Conservation (phyloP, 2,329 filamentous ascomycete genomes). For the Ophiocordyceps camponoti-leonardi region DNA sequence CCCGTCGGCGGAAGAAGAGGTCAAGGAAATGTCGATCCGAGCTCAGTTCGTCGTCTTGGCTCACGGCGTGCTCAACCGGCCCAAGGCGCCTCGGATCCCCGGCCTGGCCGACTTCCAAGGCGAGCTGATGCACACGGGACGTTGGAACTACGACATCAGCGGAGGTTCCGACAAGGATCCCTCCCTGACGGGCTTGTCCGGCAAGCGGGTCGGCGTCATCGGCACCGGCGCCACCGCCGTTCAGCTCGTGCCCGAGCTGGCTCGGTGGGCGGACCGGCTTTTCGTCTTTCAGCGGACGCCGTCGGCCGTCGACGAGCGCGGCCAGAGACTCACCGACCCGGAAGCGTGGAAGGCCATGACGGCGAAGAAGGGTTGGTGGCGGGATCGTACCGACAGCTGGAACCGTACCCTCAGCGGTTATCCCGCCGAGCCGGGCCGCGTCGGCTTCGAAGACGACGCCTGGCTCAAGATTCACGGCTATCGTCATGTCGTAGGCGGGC, state of each 20-base stretch:
- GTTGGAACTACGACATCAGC: constrained; percentile 26
- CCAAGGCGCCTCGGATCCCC: constrained; percentile 23
- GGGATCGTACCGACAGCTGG: constrained; percentile 13
- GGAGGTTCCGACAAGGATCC: constrained; percentile 22
- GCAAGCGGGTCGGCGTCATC: constrained; percentile 28
- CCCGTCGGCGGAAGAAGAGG: constrained; percentile 2
- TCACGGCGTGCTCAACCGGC: constrained; percentile 20
- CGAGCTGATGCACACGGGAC: constrained; percentile 25
- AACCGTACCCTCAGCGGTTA: constrained; percentile 20
- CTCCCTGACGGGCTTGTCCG: constrained; percentile 24
- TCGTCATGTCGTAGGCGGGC: constrained; percentile 16
- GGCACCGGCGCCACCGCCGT: constrained; percentile 33
- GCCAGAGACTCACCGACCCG: constrained; percentile 21
- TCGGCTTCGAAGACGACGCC: constrained; percentile 33
- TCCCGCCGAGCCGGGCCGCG: constrained; percentile 10
- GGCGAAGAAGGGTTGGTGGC: constrained; percentile 29
- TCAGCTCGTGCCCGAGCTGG: constrained; percentile 25
- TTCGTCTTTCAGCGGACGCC: constrained; percentile 42
- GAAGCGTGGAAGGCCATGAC: constrained; percentile 19
- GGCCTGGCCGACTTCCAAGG: constrained; percentile 24
- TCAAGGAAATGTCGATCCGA: constrained; percentile 12
- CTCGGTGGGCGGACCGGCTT: constrained; percentile 28
- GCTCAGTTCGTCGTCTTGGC: constrained; percentile 22
- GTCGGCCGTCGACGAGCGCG: constrained; percentile 20
- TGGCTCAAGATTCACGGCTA: constrained; percentile 21